Base-by-base conservation (phyloP, 805 yeast genomes). In the Candida multigemmis region DNA sequence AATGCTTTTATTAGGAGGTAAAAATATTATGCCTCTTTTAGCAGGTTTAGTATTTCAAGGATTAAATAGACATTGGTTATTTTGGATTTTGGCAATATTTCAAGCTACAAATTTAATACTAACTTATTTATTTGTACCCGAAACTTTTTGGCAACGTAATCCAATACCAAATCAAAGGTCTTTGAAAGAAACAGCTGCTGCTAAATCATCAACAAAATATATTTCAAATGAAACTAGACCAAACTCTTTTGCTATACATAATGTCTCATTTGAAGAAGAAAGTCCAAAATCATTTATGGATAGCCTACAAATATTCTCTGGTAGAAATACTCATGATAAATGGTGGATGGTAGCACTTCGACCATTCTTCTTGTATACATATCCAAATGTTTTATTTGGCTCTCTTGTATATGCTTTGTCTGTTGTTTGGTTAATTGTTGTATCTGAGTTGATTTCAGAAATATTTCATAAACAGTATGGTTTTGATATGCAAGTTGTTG, bases 341-440 rank as follows among this genome's bases (percentile, higher is more conserved):
- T 68, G 72, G 70, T 66, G 71, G 68, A 64, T 60, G 67, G 67
- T 72, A 5, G 65, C 69, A 8, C 34, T 69, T 12, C 52, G 81
- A 22, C 81, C 81, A 2, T 60, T 74, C 32, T 58, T 64, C 14
- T 55, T 74, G 4, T 56, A 50, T 30, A 40, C 52, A 15, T 74
- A 73, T 42, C 78, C 79, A 0, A 51, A 69, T 1, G 53, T 74
- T 11, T 40, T 69, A 4, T 74, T 60, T 40, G 67, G 75, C 0
- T 53, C 77, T 1, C 40, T 74, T 6, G 44, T 70, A 3, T 74
- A 74, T 41, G 53, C 74, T 1, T 52, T 74, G 27, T 71, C 77
- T 10, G 76, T 74, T 12, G 76, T 74, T 12, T 74, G 79, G 79
- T 61, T 74, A 24, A 73, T 74, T 42, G 68, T 73, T 16, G 65